These are phyloP conservation scores for Gamsiella multidivaricata DNA, from an alignment of 192 early-diverging fungal genomes.

Conservation along the genomic window DNA sequence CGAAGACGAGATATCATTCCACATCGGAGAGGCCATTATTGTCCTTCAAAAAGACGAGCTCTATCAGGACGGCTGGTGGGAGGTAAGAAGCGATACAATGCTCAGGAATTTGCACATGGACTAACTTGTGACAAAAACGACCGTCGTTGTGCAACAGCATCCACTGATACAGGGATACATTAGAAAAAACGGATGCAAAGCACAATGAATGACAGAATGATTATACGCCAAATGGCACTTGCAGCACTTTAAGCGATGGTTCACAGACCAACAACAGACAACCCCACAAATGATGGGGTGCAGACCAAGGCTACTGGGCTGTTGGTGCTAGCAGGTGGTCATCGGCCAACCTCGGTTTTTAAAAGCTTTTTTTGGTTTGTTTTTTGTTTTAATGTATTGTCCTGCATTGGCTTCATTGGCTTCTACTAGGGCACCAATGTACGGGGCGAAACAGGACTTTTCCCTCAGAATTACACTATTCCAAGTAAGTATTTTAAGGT, in stretches of 20 bases:
- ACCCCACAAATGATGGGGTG: too few relatives aligned
- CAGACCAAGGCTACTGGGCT: too few relatives aligned
- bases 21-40: conserved; percentile 71
- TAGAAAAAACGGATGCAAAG: too few relatives aligned
- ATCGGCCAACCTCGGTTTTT: not conserved
- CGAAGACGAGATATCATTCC: conserved; percentile 76
- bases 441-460: conserved; percentile 76
- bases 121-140: too few relatives aligned
- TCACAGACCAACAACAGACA: too few relatives aligned
- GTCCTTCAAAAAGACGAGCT: conserved; percentile 77
- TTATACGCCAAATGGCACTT: too few relatives aligned
- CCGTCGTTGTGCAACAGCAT: too few relatives aligned
- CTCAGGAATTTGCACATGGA: not conserved
- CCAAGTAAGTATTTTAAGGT: conserved; percentile 12
- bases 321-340: not conserved
- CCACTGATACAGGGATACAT: too few relatives aligned
- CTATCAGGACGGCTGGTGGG: conserved; percentile 84
- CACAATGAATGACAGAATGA: too few relatives aligned
- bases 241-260: too few relatives aligned
- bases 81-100: conserved; percentile 55
- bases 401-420: too few relatives aligned
- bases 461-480: conserved; percentile 62
- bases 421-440: conserved; percentile 68
- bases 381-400: not conserved
- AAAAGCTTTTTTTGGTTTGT: not conserved